Evolutionary conservation across 1,284 basidiomycete genomes (phyloP), one percentile per base, ranked within the genome.

Genomic region (Paramarasmius palmivorus): DNA sequence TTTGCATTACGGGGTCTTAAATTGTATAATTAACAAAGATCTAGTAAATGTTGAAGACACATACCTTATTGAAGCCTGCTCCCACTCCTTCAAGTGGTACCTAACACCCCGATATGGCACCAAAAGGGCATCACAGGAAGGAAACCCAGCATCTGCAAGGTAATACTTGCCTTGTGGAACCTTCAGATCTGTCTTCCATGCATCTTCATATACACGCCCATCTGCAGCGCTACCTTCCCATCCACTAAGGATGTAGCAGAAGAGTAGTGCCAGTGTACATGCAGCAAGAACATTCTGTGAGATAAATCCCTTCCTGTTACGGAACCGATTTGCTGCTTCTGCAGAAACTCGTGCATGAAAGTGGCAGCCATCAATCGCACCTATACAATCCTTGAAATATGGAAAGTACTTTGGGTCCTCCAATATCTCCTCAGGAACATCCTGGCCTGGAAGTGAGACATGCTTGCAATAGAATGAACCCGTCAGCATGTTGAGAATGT

Each of bases 311-410:
- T 62, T 57, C 19, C 54, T 42, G 49, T 63, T 40, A 12, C 52
- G 52, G 37, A 51, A 55, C 26, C 38, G 35, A 39, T 12, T 6
- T 25, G 25, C 9, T 4, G 22, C 26, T 8, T 17, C n/a, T 25
- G 52, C 35, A 19, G 40, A 37, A 26, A 42, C 49, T 12, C 35
- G 36, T n/a, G 53, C 51, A 53, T n/a, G 25, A 32, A 57, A 22
- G 40, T 53, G 53, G 35, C 37, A 59, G 2, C 67, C 61, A 57
- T 69, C 66, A 39, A 68, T 54, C 9, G 63, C 64, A 3, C 57
- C 65, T 46, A 63, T 36, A 23, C 53, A 57, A 36, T 64, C 46
- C 37, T 61, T 50, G 54, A 69, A 68, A 36, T 50, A 67, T 0
- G 65, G 65, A 42, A 55, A 67, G 41, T 65, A 56, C 38, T 60